These are phyloP conservation scores for Colletotrichum spaethianum DNA, from an alignment of 2,329 filamentous ascomycete genomes.

Conservation along the genomic window DNA sequence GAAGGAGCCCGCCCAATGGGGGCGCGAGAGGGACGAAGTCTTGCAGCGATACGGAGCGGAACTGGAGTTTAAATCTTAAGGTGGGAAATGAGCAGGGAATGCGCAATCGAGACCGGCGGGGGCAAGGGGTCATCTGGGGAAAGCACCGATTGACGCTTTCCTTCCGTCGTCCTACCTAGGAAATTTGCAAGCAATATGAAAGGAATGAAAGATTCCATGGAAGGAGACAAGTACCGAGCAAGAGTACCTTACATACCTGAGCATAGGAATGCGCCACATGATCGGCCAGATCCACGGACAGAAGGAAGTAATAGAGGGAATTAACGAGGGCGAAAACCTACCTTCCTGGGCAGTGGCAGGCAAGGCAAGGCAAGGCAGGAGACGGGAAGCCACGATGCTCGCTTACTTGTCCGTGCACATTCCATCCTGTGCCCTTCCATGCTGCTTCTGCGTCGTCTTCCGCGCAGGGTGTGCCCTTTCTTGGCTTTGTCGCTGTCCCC, in stretches of 20 bases:
- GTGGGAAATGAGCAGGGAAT: neutral
- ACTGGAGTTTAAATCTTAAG: neutral
- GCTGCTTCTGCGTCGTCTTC: no score
- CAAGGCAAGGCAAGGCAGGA: no score
- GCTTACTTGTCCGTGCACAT: neutral
- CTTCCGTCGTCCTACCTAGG: no score
- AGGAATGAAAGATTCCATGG: neutral
- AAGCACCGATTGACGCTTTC: neutral
- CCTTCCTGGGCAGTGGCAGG: no score
- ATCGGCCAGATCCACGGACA: no score
- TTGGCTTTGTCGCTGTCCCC: neutral
- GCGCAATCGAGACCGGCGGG: neutral
- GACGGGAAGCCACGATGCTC: neutral
- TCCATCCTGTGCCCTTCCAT: neutral
- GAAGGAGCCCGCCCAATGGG: neutral
- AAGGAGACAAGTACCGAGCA: neutral
- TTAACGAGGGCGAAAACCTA: no score
- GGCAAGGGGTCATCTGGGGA: neutral
- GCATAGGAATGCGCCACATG: no score
- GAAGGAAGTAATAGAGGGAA: no score
- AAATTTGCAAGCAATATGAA: no score
- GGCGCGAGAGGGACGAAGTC: neutral
- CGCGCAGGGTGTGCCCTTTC: neutral
- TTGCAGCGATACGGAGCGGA: neutral
- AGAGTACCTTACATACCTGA: neutral